A percentile compares a stretch with the other conserved stretches of the same genome.
These are phyloP conservation scores for Myotisia sp. DNA, from an alignment of 2,329 filamentous ascomycete genomes.

Conservation along the genomic window DNA sequence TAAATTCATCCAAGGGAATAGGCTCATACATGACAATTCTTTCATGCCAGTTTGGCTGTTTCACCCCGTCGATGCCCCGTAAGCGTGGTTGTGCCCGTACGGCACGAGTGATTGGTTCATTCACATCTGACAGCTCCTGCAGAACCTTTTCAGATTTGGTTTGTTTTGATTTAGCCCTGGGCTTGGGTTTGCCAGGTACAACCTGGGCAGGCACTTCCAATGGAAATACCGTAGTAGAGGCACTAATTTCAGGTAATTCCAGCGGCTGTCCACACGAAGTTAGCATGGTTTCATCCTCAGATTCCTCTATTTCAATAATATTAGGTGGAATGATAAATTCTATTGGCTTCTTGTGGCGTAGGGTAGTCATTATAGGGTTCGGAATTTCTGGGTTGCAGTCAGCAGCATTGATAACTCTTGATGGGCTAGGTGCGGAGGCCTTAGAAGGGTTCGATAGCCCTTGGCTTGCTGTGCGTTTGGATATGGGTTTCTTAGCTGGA, in stretches of 20 bases:
- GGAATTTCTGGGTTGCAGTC: too few relatives aligned
- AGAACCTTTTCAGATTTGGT: neutral
- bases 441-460: too few relatives aligned
- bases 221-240: too few relatives aligned
- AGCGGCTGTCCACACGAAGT: neutral
- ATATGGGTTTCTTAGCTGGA: too few relatives aligned
- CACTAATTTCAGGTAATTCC: too few relatives aligned
- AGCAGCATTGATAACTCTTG: too few relatives aligned
- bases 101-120: constrained; percentile 34
- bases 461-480: too few relatives aligned
- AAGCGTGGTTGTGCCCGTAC: constrained; percentile 31
- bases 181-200: too few relatives aligned
- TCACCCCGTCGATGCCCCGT: constrained; percentile 24
- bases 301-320: constrained; percentile 1
- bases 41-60: constrained; percentile 60
- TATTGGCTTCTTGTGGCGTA: too few relatives aligned
- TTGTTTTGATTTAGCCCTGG: neutral
- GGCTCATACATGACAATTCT: constrained; percentile 91
- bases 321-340: neutral
- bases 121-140: constrained; percentile 26
- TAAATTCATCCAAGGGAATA: constrained; percentile 72
- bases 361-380: too few relatives aligned
- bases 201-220: too few relatives aligned
- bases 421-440: too few relatives aligned
- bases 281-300: neutral